These are phyloP conservation scores for Flaveria sonorensis DNA, from an alignment of 129 eudicot species.

Conservation along the genomic window DNA sequence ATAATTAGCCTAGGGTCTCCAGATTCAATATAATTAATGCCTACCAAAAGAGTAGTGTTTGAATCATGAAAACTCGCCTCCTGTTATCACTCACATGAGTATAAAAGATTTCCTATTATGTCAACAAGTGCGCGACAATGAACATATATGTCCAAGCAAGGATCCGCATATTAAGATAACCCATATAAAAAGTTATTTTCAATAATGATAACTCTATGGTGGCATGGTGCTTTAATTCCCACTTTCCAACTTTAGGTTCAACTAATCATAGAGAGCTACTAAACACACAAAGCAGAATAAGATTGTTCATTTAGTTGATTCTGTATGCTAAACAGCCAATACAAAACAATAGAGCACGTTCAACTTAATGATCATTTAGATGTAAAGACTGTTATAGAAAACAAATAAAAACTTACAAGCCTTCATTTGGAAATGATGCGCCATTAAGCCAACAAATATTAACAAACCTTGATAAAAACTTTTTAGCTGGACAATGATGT, in stretches of 20 bases:
- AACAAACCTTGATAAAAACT: background rate
- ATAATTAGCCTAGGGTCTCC: background rate
- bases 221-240: background rate
- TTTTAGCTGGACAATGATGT: background rate
- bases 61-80: background rate
- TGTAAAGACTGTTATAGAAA: background rate
- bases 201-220: background rate
- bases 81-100: background rate
- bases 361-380: background rate
- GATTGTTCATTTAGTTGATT: conserved; percentile 1
- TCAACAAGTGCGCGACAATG: background rate
- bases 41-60: background rate
- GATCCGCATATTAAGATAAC: background rate
- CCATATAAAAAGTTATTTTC: background rate
- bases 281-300: background rate
- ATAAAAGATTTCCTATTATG: background rate
- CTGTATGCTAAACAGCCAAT: background rate
- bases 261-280: background rate
- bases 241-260: background rate
- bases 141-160: background rate
- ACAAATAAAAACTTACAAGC: too few species aligned
- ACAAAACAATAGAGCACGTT: background rate
- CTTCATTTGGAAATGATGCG: background rate
- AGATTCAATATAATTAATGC: background rate
- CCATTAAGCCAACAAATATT: background rate